Evolutionary conservation across 1,284 basidiomycete genomes (phyloP).

Genomic region (Ceratobasidium sp.): DNA sequence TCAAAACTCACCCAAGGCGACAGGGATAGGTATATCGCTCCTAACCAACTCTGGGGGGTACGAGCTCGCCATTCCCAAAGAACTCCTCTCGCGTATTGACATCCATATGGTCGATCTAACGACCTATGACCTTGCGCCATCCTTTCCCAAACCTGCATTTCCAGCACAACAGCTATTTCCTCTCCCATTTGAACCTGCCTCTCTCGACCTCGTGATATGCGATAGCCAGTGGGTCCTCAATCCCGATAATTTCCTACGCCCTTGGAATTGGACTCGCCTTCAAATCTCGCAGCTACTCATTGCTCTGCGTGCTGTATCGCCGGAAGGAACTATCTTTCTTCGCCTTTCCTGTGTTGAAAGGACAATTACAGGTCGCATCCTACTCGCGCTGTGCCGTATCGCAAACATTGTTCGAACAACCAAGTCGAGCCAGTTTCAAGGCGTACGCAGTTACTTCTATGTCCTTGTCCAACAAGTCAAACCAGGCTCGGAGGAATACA

Average conservation of each 20-base stretch:
- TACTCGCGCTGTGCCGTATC: conserved; percentile 51
- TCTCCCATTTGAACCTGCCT: conserved; percentile 37
- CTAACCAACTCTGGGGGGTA: conserved; percentile 27
- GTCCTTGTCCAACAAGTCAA: conserved; percentile 49
- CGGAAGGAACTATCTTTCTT: conserved; percentile 53
- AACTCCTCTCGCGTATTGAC: neutral
- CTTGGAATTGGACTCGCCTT: conserved; percentile 49
- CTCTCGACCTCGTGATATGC: conserved; percentile 53
- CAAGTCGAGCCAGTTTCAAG: conserved; percentile 53
- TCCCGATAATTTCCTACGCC: conserved; percentile 16
- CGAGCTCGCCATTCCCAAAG: conserved; percentile 2
- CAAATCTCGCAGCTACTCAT: conserved; percentile 54
- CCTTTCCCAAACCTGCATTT: conserved; percentile 3
- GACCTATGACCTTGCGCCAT: conserved; percentile 25
- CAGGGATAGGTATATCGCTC: conserved; percentile 36
- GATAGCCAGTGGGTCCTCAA: conserved; percentile 54
- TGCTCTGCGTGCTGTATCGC: conserved; percentile 50
- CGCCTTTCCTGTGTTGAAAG: conserved; percentile 54
- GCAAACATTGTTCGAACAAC: conserved; percentile 17
- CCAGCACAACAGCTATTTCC: neutral
- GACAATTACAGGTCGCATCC: conserved; percentile 52
- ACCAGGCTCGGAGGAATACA: conserved; percentile 1
- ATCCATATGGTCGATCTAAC: conserved; percentile 29
- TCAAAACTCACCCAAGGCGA: conserved; percentile 4
- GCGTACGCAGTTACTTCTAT: conserved; percentile 52